phyloP scores from a whole-genome alignment of 371 early-diverging fungal species.

The Mucor indicus region DNA sequence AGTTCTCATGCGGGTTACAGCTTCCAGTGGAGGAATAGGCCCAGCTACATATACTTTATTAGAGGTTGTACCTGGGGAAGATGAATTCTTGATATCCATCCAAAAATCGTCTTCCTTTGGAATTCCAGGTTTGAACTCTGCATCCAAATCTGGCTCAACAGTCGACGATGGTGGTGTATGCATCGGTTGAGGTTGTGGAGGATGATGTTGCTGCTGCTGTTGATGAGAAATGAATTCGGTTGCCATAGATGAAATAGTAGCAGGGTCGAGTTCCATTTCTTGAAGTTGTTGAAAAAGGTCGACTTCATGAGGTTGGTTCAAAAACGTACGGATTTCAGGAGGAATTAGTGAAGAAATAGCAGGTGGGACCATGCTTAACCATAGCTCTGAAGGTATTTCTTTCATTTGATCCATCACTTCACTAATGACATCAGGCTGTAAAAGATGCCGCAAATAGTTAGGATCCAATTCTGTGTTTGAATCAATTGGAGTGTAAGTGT shows the following conservation, averaged over 20 bases:
- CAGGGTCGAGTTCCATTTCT: too few species aligned
- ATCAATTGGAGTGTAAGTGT: not conserved
- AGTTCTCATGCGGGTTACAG: conserved; percentile 11
- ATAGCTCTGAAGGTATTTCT: conserved; percentile 14
- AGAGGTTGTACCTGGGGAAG: not conserved
- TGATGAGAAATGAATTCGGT: too few species aligned
- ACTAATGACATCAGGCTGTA: conserved; percentile 11
- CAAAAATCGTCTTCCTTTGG: conserved; percentile 14
- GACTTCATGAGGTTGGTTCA: not conserved
- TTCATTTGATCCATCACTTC: conserved; percentile 13
- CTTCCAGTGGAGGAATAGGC: conserved; percentile 19
- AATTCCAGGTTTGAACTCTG: conserved; percentile 2
- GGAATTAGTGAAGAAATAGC: conserved; percentile 13
- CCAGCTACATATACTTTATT: conserved; percentile 17
- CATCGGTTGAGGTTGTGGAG: not conserved
- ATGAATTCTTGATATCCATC: conserved; percentile 4
- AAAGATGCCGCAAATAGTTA: conserved; percentile 5
- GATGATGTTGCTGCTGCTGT: not conserved
- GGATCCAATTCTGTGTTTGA: conserved; percentile 7
- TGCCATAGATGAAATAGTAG: not conserved
- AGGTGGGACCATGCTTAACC: conserved; percentile 11
- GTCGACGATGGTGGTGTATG: not conserved
- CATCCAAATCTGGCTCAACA: not conserved
- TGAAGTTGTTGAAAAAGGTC: not conserved
- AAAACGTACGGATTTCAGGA: conserved; percentile 5